A percentile compares a stretch with the other conserved stretches of the same genome.
Evolutionary conservation across 257 asterid species (phyloP).

Genomic region (Fraxinus pennsylvanica): DNA sequence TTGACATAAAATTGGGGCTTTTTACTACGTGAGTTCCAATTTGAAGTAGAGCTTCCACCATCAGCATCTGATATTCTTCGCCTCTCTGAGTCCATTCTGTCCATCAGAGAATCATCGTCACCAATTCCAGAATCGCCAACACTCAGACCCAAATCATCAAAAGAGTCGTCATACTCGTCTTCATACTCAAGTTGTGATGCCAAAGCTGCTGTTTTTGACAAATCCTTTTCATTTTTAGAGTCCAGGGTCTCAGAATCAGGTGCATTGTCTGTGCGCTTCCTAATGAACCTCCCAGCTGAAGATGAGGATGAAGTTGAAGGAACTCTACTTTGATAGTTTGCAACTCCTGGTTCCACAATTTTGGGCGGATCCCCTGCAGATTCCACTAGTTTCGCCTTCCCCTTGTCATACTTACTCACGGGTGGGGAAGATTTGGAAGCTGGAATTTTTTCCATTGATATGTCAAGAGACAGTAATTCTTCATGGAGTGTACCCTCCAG

Average conservation of each 20-base stretch:
- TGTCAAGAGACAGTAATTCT: conserved; percentile 68
- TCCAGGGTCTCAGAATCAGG: conserved; percentile 53
- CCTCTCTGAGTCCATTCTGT: conserved; percentile 29
- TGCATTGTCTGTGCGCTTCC: conserved; percentile 50
- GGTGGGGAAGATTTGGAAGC: conserved; percentile 47
- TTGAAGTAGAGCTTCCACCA: conserved; percentile 46
- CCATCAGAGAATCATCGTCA: conserved; percentile 51
- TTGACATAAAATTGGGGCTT: conserved; percentile 83
- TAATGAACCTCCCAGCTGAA: conserved; percentile 69
- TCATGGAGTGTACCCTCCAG: conserved; percentile 88
- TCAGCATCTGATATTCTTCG: conserved; percentile 39
- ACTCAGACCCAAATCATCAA: conserved; percentile 86
- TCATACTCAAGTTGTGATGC: conserved; percentile 82
- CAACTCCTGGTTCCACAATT: conserved; percentile 26
- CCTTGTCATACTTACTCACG: conserved; percentile 50
- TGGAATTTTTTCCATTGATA: conserved; percentile 55
- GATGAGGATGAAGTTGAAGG: conserved; percentile 55
- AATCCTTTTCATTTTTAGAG: conserved; percentile 43
- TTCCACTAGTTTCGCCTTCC: conserved; percentile 74
- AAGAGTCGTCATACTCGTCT: conserved; percentile 96
- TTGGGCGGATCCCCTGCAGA: conserved; percentile 30
- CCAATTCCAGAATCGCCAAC: conserved; percentile 74
- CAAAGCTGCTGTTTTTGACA: conserved; percentile 72
- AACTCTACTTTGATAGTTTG: conserved; percentile 35
- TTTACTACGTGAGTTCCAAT: conserved; percentile 71